phyloP scores from a whole-genome alignment of 306 rosid genomes.

The Nissolia schottii region DNA sequence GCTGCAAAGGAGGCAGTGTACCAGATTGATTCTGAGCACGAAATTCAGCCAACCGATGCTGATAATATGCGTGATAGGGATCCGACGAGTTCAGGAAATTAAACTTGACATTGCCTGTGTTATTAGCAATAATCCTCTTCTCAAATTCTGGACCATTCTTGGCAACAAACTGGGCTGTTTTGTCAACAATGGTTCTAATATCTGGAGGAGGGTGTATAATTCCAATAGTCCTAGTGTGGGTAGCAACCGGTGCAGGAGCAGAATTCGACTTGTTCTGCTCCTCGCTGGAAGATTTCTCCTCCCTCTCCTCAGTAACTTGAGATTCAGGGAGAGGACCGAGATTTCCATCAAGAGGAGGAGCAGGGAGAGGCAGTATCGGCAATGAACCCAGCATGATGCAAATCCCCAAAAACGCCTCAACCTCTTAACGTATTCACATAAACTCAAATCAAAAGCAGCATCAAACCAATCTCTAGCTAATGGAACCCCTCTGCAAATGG shows the following conservation, averaged over 20 bases:
- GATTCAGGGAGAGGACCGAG: conserved; percentile 57
- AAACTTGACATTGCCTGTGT: conserved; percentile 75
- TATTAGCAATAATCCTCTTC: conserved; percentile 81
- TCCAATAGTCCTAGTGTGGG: conserved; percentile 89
- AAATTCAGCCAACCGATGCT: conserved; percentile 75
- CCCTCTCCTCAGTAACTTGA: conserved; percentile 41
- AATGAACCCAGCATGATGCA: conserved; percentile 57
- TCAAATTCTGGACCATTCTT: conserved; percentile 89
- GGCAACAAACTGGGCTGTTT: conserved; percentile 82
- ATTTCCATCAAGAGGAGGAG: conserved; percentile 76
- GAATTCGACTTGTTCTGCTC: conserved; percentile 40
- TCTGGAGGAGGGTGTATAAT: conserved; percentile 92
- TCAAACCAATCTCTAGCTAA: neutral
- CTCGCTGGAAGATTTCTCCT: conserved; percentile 25
- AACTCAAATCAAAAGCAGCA: neutral
- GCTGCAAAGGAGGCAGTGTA: conserved; percentile 29
- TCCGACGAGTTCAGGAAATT: conserved; percentile 65
- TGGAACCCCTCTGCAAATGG: conserved; percentile 14
- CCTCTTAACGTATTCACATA: neutral
- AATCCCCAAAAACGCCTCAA: conserved; percentile 12
- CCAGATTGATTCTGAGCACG: conserved; percentile 76
- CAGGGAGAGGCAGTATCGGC: conserved; percentile 83
- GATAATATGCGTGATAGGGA: conserved; percentile 91
- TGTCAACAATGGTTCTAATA: conserved; percentile 85
- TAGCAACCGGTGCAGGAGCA: conserved; percentile 47